A percentile compares a stretch with the other conserved stretches of the same genome.
Evolutionary conservation across 257 asterid species (phyloP).

Genomic region (Nyctanthes arbortristis): DNA sequence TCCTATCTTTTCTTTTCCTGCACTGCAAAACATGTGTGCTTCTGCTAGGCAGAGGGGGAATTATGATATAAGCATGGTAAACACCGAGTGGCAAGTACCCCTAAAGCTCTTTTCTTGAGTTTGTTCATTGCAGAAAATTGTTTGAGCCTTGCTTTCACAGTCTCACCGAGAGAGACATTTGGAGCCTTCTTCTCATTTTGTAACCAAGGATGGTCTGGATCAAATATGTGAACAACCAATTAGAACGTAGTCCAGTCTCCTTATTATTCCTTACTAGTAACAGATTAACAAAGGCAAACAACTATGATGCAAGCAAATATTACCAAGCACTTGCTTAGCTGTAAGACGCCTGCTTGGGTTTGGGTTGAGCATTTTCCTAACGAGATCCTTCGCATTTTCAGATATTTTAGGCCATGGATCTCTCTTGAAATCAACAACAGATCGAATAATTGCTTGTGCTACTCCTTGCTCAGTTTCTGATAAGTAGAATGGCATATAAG

Average conservation of each 20-base stretch:
- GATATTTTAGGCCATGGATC: constrained; percentile 89
- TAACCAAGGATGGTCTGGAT: constrained; percentile 71
- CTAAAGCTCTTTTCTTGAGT: constrained; percentile 64
- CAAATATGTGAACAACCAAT: constrained; percentile 5
- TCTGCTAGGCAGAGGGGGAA: background rate
- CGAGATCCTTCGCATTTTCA: constrained; percentile 76
- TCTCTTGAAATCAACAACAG: constrained; percentile 67
- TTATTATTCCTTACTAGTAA: background rate
- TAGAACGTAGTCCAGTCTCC: background rate
- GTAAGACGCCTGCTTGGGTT: constrained; percentile 63
- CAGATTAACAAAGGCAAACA: background rate
- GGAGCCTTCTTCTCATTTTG: constrained; percentile 65
- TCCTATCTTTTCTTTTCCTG: background rate
- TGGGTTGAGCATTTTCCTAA: constrained; percentile 75
- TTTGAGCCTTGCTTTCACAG: constrained; percentile 74
- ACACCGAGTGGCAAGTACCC: constrained; percentile 41
- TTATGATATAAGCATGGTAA: background rate
- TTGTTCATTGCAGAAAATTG: constrained; percentile 73
- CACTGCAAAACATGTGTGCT: background rate
- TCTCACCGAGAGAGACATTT: constrained; percentile 69
- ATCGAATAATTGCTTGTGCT: constrained; percentile 81
- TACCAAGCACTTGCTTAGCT: constrained; percentile 73
- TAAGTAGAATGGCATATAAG: background rate
- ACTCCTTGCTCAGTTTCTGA: constrained; percentile 90
- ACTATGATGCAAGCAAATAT: constrained; percentile 8